Base-by-base conservation (phyloP, 129 eudicot species). In the Artemisia tridentata region DNA sequence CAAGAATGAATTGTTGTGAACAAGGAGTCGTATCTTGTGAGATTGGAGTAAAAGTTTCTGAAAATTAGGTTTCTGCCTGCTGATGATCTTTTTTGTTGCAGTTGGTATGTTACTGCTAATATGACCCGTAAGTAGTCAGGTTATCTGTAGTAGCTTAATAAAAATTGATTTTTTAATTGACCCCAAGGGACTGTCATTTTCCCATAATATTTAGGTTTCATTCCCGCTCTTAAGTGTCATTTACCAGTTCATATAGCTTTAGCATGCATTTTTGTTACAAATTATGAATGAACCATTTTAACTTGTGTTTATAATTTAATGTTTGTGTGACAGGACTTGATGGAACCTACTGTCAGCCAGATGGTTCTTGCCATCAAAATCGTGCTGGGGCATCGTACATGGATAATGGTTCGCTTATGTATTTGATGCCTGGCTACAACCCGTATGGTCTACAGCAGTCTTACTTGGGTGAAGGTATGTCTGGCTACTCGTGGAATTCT, bases 351-450 rank as follows among this genome's bases (percentile, higher is more conserved):
- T 59, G 34, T 63, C 85, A 76, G 49, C 55, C 65, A 61, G 88
- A 79, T 83, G 86, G 76, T 64, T 79, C 79, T 72, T 56, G 66
- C 74, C 78, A 75, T 72, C 62, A 46, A 45, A 72, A 54, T 74
- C 69, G 78, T 5, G 72, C 76, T 57, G 84, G 77, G 65, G 80
- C 70, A 69, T 70, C 90, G 31, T 88, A 80, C 75, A 67, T 60
- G 72, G 86, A 84, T 59, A 78, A 77, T 9, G 67, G 78, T 58
- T 84, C 88, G 11, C 83, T 63, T 65, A 83, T 84, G 16, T 83
- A 86, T 73, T 88, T 71, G 50, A 61, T 79, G 71, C 90, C 85
- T 17, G 84, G 96, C 65, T 86, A 82, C 79, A 81, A 67, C 67
- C 80, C 92, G 18, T 82, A 80, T 60, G 58, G 75, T 27, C 15